Evolutionary conservation across 2,329 filamentous ascomycete species (phyloP).

Genomic region (Juglanconis sp.): DNA sequence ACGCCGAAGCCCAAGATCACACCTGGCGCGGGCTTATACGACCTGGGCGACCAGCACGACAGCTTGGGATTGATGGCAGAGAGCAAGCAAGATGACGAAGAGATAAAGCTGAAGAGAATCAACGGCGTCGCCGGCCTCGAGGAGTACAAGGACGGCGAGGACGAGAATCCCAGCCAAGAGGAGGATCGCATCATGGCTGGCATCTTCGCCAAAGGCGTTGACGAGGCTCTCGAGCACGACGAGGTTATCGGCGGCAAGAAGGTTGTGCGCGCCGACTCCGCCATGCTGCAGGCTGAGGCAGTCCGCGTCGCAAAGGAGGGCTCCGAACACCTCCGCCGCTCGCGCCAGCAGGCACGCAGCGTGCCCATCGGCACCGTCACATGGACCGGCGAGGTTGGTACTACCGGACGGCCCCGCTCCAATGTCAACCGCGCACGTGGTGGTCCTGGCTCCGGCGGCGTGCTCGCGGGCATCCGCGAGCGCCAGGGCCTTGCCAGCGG

Average conservation of each 20-base stretch:
- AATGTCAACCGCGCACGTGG: conserved; percentile 44
- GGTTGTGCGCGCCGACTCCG: conserved; percentile 69
- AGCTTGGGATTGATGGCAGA: conserved; percentile 2
- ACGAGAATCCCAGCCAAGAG: conserved; percentile 41
- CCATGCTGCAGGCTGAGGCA: conserved; percentile 78
- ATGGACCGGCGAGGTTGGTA: conserved; percentile 85
- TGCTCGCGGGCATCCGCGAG: conserved; percentile 56
- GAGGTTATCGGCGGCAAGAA: conserved; percentile 72
- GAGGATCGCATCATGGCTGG: conserved; percentile 82
- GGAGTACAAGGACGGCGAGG: conserved; percentile 52
- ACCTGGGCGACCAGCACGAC: conserved; percentile 15
- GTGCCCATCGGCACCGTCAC: conserved; percentile 83
- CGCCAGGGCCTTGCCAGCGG: conserved; percentile 47
- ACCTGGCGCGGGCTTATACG: conserved; percentile 14
- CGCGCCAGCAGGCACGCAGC: conserved; percentile 67
- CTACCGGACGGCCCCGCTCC: conserved; percentile 66
- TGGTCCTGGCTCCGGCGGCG: conserved; percentile 50
- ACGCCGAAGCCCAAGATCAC: conserved; percentile 22
- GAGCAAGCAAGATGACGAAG: conserved; percentile 24
- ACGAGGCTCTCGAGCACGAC: conserved; percentile 91
- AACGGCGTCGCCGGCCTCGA: conserved; percentile 63
- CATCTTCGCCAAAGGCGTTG: conserved; percentile 83
- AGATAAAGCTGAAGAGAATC: conserved; percentile 31
- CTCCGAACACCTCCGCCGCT: conserved; percentile 69
- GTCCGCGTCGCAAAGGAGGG: conserved; percentile 75